phyloP scores from a whole-genome alignment of 148 eudicot species.

The Amaranthus hypochondriacus region DNA sequence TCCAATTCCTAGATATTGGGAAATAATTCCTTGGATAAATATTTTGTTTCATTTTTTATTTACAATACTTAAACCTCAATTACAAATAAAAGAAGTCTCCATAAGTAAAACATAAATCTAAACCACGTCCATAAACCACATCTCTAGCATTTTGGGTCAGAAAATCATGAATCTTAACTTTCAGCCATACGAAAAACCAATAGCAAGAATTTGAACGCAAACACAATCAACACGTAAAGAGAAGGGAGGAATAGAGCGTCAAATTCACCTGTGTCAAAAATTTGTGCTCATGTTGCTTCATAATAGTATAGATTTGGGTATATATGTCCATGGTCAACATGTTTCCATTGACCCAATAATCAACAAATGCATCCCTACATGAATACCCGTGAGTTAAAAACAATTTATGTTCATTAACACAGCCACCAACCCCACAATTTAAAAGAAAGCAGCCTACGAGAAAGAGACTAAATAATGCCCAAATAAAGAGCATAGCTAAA shows the following conservation, averaged over 20 bases:
- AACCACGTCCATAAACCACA: too few relatives aligned
- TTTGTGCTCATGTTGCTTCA: constrained; percentile 67
- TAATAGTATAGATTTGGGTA: constrained; percentile 65
- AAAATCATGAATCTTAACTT: not conserved
- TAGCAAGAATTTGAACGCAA: not conserved
- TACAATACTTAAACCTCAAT: too few relatives aligned
- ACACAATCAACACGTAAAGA: not conserved
- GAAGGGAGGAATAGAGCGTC: not conserved
- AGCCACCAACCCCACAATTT: not conserved
- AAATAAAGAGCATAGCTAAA: not conserved
- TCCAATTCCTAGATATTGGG: too few relatives aligned
- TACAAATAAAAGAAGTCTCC: too few relatives aligned
- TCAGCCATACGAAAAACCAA: not conserved
- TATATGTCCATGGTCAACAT: constrained; percentile 76
- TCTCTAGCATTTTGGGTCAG: too few relatives aligned
- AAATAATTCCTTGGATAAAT: too few relatives aligned
- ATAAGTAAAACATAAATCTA: too few relatives aligned
- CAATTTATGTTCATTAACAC: not conserved
- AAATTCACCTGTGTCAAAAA: constrained; percentile 59
- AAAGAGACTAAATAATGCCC: not conserved
- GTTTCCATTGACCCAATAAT: constrained; percentile 88
- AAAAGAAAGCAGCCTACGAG: not conserved
- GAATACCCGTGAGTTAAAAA: not conserved
- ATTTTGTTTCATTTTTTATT: too few relatives aligned
- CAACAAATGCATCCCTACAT: constrained; percentile 85